Conservation (phyloP, 768 basidiomycete species). For the Amanita exitialis region DNA sequence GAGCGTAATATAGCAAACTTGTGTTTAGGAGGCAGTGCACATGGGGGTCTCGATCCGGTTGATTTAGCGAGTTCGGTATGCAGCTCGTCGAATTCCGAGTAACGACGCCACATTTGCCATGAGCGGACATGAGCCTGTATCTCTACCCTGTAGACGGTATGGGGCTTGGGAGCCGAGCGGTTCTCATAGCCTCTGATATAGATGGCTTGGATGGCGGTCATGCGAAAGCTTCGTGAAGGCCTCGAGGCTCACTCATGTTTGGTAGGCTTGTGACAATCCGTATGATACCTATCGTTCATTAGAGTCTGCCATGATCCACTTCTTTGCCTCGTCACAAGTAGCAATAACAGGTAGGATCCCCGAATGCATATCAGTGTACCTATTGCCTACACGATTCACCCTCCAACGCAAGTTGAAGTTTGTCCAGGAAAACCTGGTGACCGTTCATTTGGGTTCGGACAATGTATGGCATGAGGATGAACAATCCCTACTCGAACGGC, state of each 20-base stretch:
- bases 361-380: too few relatives aligned
- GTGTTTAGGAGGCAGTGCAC: conserved; percentile 78
- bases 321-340: too few relatives aligned
- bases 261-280: too few relatives aligned
- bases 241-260: conserved; percentile 1
- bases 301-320: too few relatives aligned
- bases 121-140: conserved; percentile 84
- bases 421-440: conserved; percentile 6
- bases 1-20: conserved; percentile 56
- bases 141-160: conserved; percentile 74
- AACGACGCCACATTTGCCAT: conserved; percentile 92
- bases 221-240: conserved; percentile 11
- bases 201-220: conserved; percentile 74
- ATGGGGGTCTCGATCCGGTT: conserved; percentile 75
- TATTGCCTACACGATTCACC: too few relatives aligned
- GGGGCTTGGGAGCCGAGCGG: conserved; percentile 60
- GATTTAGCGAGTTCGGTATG: conserved; percentile 72
- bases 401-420: background rate
- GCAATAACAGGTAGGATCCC: too few relatives aligned
- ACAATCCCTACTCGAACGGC: conserved; percentile 16
- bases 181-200: conserved; percentile 62
- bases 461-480: conserved; percentile 25
- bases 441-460: conserved; percentile 17
- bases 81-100: conserved; percentile 89
- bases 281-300: too few relatives aligned